Evolutionary conservation across 805 yeast genomes (phyloP), one percentile per base, ranked within the genome.

Genomic region (Metschnikowia kunwiensis): DNA sequence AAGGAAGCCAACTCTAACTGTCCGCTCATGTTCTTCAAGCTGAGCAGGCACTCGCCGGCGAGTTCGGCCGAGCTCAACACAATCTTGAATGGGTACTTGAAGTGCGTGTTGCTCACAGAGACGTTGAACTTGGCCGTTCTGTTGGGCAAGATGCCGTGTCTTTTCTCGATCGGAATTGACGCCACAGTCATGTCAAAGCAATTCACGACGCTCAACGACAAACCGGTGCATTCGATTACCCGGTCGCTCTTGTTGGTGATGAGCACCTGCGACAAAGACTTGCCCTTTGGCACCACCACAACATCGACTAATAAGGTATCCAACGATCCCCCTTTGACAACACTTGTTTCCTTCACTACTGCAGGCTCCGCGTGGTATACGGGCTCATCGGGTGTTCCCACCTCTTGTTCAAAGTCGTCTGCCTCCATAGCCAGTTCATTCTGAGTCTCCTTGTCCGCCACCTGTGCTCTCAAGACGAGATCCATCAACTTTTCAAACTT

Each of bases 101-200:
- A 49, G 36, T 64, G 65, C 15, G 60, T 55, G 36, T 51, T 51
- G 28, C 49, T 52, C 26, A 65, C 43, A 3, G 53, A 44, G 32
- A 67, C 52, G 32, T 65, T 65, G 44, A 66, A 65, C 31, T 58
- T 65, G 7, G 58, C 49, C 5, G 47, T 40, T 36, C 57, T 56
- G 2, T 53, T 54, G 6, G 70, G 60, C 8, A 50, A 40, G 27
- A 67, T 57, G 4, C 64, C 67, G 24, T 55, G 58, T 12, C 47
- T 54, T 36, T 57, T 60, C 36, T 58, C 60, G 19, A 64, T 51
- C n/a, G 51, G 37, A 7, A 61, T 56, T 5, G 53, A 49, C 7
- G 55, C 52, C 11, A 62, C 53, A 5, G 50, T 36, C 19, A 42
- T 50, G 8, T 53, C 56, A 30, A 60, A 58, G 32, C 60, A 58